phyloP scores from a whole-genome alignment of 164 flowering plant genomes.

The Platanus orientalis region DNA sequence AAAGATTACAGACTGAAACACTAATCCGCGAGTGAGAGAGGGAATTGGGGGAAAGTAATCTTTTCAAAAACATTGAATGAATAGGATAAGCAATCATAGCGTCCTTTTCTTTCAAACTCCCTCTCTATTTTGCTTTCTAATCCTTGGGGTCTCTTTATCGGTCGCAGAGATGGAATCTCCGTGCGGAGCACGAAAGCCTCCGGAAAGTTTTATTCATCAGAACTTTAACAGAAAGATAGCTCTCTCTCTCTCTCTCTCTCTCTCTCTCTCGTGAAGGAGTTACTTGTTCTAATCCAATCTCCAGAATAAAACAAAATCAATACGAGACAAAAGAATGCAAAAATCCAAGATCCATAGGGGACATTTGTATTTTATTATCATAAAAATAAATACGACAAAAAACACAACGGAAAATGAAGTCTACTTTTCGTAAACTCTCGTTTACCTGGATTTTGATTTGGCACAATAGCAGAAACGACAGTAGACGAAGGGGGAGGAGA shows the following conservation, averaged over 20 bases:
- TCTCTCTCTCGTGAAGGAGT: too few relatives aligned
- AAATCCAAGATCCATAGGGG: constrained; percentile 11
- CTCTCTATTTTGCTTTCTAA: constrained; percentile 18
- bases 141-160: constrained; percentile 10
- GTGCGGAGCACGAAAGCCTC: background rate
- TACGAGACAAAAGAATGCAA: constrained; percentile 20
- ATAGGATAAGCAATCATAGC: constrained; percentile 34
- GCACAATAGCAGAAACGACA: constrained; percentile 41
- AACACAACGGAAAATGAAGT: background rate
- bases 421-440: background rate
- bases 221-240: constrained; percentile 6
- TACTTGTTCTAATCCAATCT: background rate
- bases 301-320: constrained; percentile 7
- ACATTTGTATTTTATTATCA: background rate
- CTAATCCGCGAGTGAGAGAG: background rate
- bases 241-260: too few relatives aligned
- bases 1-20: too few relatives aligned
- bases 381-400: constrained; percentile 21
- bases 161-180: background rate
- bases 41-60: background rate
- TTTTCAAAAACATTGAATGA: constrained; percentile 7
- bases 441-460: constrained; percentile 59
- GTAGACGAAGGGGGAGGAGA: constrained; percentile 32
- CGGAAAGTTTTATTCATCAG: constrained; percentile 9
- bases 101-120: constrained; percentile 21